Conservation (phyloP, 192 early-diverging fungal species). For the Linnemannia schmuckeri region DNA sequence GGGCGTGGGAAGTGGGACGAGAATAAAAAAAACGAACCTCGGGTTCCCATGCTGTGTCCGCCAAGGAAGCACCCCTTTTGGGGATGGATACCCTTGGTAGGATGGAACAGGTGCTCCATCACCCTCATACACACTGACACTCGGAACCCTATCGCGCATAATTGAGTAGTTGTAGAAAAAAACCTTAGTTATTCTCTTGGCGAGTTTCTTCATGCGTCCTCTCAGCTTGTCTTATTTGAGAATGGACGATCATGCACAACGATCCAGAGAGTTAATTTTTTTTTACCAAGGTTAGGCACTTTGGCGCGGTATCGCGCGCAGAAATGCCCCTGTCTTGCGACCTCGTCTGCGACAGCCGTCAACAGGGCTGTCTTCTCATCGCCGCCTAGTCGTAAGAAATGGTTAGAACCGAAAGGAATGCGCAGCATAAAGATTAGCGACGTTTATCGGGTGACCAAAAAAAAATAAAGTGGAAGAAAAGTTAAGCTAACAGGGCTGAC, state of each 20-base stretch:
- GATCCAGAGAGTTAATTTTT: background rate
- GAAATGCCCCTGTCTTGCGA: slow-evolving; percentile 41
- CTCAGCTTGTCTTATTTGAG: background rate
- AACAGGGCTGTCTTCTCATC: slow-evolving; percentile 39
- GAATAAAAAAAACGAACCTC: slow-evolving; percentile 15
- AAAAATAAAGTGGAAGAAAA: too few relatives aligned
- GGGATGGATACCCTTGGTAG: slow-evolving; percentile 25
- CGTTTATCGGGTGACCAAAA: background rate
- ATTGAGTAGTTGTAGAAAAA: background rate
- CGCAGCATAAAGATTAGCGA: background rate
- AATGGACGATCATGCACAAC: too few relatives aligned
- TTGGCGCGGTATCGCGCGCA: slow-evolving; percentile 50
- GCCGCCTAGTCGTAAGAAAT: slow-evolving; percentile 19
- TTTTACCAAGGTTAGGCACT: slow-evolving; percentile 38
- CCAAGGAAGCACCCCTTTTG: slow-evolving; percentile 42
- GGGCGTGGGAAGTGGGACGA: background rate
- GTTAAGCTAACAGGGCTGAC: background rate
- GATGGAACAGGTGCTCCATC: slow-evolving; percentile 46
- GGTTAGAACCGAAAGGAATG: background rate
- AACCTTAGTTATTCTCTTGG: background rate
- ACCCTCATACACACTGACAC: slow-evolving; percentile 31
- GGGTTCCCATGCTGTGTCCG: slow-evolving; percentile 46
- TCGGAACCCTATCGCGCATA: slow-evolving; percentile 9
- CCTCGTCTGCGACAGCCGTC: slow-evolving; percentile 28
- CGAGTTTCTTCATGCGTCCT: too few relatives aligned